phyloP scores from a whole-genome alignment of 352 stramenopile species.

The Bremia lactucae region DNA sequence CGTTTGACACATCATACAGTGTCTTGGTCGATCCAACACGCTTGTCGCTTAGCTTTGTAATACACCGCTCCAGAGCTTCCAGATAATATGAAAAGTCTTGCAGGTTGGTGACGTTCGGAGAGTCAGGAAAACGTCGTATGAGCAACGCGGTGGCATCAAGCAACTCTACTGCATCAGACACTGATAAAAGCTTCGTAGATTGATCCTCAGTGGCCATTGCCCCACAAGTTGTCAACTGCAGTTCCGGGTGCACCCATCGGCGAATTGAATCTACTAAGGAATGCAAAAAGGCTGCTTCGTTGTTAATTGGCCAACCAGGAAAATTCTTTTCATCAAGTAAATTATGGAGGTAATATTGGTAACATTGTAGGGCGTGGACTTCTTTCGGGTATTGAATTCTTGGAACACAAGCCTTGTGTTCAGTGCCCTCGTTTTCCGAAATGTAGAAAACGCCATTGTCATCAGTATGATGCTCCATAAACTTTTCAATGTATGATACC shows the following conservation, averaged over 20 bases:
- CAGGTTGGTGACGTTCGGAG: constrained; percentile 44
- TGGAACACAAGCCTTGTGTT: constrained; percentile 70
- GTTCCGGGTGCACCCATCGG: constrained; percentile 62
- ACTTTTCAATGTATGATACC: constrained; percentile 80
- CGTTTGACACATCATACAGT: constrained; percentile 43
- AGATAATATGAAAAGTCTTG: constrained; percentile 60
- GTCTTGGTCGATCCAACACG: constrained; percentile 25
- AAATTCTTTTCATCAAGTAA: constrained; percentile 77
- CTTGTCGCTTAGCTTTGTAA: constrained; percentile 56
- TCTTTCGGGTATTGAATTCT: constrained; percentile 77
- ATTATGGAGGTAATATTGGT: constrained; percentile 85
- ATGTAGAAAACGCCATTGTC: constrained; percentile 65
- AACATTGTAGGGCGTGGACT: constrained; percentile 78
- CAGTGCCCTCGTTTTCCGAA: constrained; percentile 44
- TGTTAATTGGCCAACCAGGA: constrained; percentile 83
- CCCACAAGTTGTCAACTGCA: constrained; percentile 28
- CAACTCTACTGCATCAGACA: constrained; percentile 65
- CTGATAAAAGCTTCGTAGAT: constrained; percentile 51
- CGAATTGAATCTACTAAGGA: constrained; percentile 68
- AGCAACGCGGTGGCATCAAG: constrained; percentile 60
- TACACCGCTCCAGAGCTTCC: constrained; percentile 71
- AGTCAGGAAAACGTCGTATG: constrained; percentile 63
- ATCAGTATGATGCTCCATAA: constrained; percentile 67
- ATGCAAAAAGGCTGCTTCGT: constrained; percentile 61
- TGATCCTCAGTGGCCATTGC: constrained; percentile 30